Evolutionary conservation across 2,329 filamentous ascomycete genomes (phyloP), one percentile per base, ranked within the genome.

Genomic region (Xylogone sp.): DNA sequence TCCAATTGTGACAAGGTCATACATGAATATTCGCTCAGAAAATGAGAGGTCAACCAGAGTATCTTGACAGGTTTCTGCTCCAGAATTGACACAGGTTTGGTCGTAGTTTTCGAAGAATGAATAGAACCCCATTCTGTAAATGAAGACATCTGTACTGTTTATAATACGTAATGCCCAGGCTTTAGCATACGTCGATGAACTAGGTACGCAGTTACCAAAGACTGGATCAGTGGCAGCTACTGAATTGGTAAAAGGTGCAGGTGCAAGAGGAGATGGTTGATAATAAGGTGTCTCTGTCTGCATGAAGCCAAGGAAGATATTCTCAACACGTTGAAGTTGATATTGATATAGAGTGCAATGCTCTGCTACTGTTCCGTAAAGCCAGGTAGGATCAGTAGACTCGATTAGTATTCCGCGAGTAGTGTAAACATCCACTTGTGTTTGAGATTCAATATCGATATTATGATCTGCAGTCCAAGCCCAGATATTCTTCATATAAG

Each of bases 351-450:
- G 71, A 19, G 82, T 76, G 53, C 65, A 79, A 71, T 84, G 81
- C 72, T 84, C 81, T n/a, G 79, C 76, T 16, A 79, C 71, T 1
- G 88, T 92, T 9, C 81, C 90, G 71, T 85, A 90, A 59, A 92
- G 71, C 90, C 90, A 94, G 47, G 84, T 82, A 4, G 86, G 81
- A 85, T 84, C 64, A n/a, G 86, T 76, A 46, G 76, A 71, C 72
- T 96, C 89, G 60, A 95, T 10, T 6, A 27, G 24, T 5, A 27
- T 6, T 10, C 6, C 90, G 54, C 90, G 87, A 47, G 88, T 89
- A 67, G 87, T 92, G 79, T 87, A 95, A 63, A 95, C 82, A 71
- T 87, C 84, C 66, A 91, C 86, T 68, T 91, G 86, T 5, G 5
- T 10, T 27, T 27, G 24, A 5, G 24, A 6, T 27, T 34, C 45